These are phyloP conservation scores for Yarrowia hollandica DNA, from an alignment of 805 yeast species.

Conservation along the genomic window DNA sequence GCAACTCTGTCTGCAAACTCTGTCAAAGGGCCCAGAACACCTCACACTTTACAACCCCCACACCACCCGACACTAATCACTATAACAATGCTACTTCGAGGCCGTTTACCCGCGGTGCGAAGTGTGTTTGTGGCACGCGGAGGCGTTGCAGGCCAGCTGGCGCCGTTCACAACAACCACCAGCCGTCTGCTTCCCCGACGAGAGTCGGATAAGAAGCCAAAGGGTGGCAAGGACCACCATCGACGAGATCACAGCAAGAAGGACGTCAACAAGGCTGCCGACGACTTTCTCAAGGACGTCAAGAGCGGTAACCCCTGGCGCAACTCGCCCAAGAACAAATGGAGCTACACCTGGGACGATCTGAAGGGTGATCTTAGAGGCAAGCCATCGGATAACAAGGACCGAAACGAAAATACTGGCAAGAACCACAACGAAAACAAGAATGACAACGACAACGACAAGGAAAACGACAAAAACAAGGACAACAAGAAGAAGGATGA, in stretches of 20 bases:
- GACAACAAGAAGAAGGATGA: constrained; percentile 7
- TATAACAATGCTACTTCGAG: constrained; percentile 8
- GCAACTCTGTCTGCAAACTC: not conserved
- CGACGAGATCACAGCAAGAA: not conserved
- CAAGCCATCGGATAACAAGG: not conserved
- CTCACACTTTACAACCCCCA: constrained; percentile 1
- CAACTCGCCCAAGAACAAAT: constrained; percentile 15
- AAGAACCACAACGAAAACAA: constrained; percentile 1
- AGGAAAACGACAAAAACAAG: constrained; percentile 3
- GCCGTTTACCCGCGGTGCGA: constrained; percentile 26
- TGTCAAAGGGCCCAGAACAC: not conserved
- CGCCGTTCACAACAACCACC: not conserved
- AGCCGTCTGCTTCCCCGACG: not conserved
- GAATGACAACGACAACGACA: constrained; percentile 1
- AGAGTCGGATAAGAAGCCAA: constrained; percentile 22
- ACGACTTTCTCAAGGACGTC: constrained; percentile 17
- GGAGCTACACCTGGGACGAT: constrained; percentile 8
- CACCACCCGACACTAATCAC: not conserved
- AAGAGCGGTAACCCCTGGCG: constrained; percentile 10
- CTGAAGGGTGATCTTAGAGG: constrained; percentile 30
- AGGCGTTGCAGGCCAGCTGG: not conserved
- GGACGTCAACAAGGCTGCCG: not conserved
- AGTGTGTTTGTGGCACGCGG: constrained; percentile 14
- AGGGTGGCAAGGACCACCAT: constrained; percentile 16
- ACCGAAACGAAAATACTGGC: not conserved